These are phyloP conservation scores for Oryza rufipogon DNA, from an alignment of 176 grass and related monocot species.

Conservation along the genomic window DNA sequence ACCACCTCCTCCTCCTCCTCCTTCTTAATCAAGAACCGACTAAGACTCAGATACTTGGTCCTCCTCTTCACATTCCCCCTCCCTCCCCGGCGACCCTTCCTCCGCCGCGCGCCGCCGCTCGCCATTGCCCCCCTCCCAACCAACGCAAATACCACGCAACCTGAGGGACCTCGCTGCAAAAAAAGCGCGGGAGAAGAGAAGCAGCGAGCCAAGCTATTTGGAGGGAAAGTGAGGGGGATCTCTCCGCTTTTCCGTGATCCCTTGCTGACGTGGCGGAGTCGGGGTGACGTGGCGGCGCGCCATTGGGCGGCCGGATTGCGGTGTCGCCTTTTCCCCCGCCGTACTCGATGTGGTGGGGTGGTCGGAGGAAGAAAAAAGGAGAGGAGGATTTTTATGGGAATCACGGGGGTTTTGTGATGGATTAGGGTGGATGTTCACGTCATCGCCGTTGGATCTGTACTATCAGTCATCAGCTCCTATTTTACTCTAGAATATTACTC, in stretches of 20 bases:
- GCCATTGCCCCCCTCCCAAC: slow-evolving; percentile 10
- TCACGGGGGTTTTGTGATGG: slow-evolving; percentile 62
- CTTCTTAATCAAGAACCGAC: slow-evolving; percentile 39
- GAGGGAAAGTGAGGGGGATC: slow-evolving; percentile 43
- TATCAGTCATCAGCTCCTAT: too few relatives aligned
- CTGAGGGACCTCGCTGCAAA: background rate
- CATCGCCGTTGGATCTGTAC: background rate
- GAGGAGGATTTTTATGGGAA: slow-evolving; percentile 17
- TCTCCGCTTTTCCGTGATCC: slow-evolving; percentile 44
- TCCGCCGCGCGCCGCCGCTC: slow-evolving; percentile 12
- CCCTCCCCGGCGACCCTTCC: slow-evolving; percentile 13
- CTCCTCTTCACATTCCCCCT: slow-evolving; percentile 50
- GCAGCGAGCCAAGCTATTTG: slow-evolving; percentile 24
- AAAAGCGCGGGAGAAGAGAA: slow-evolving; percentile 2
- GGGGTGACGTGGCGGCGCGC: slow-evolving; percentile 8
- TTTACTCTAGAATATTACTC: too few relatives aligned
- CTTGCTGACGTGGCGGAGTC: slow-evolving; percentile 24
- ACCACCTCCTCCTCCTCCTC: background rate
- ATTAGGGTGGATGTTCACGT: slow-evolving; percentile 17
- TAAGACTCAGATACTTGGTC: slow-evolving; percentile 83
- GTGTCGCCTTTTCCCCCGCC: slow-evolving; percentile 27
- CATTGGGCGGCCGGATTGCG: slow-evolving; percentile 53
- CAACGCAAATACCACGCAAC: background rate
- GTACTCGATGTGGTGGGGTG: background rate
- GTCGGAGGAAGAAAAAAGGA: background rate